Conservation (phyloP, 306 rosid genomes). For the Herpetospermum pedunculosum region DNA sequence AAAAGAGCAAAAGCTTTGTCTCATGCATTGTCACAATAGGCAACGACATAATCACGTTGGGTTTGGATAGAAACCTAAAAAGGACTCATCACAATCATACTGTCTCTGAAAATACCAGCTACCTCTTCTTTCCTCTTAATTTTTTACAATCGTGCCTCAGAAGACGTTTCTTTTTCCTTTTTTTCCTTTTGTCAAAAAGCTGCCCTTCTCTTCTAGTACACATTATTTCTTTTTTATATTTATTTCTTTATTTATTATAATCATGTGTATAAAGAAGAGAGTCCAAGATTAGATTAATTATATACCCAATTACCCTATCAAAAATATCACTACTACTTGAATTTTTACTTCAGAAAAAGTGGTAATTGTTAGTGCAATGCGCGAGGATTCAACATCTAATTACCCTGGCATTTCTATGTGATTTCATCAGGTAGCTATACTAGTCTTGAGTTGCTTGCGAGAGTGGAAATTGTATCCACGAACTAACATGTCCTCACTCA, state of each 20-base stretch:
- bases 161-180: neutral
- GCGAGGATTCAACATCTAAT: too few relatives aligned
- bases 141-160: neutral
- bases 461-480: too few relatives aligned
- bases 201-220: neutral
- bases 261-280: neutral
- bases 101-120: constrained; percentile 1
- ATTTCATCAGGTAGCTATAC: too few relatives aligned
- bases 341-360: too few relatives aligned
- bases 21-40: constrained; percentile 52
- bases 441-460: too few relatives aligned
- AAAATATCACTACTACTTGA: too few relatives aligned
- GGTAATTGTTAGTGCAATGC: too few relatives aligned
- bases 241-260: too few relatives aligned
- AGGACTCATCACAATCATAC: constrained; percentile 9
- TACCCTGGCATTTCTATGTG: too few relatives aligned
- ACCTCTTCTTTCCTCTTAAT: neutral
- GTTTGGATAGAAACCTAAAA: constrained; percentile 5
- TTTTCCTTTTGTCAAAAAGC: neutral
- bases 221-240: neutral
- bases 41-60: constrained; percentile 52
- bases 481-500: too few relatives aligned
- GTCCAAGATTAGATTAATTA: too few relatives aligned
- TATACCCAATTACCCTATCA: too few relatives aligned
- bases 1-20: constrained; percentile 20